Conservation (phyloP, 768 basidiomycete genomes). For the Lactarius sp. region DNA sequence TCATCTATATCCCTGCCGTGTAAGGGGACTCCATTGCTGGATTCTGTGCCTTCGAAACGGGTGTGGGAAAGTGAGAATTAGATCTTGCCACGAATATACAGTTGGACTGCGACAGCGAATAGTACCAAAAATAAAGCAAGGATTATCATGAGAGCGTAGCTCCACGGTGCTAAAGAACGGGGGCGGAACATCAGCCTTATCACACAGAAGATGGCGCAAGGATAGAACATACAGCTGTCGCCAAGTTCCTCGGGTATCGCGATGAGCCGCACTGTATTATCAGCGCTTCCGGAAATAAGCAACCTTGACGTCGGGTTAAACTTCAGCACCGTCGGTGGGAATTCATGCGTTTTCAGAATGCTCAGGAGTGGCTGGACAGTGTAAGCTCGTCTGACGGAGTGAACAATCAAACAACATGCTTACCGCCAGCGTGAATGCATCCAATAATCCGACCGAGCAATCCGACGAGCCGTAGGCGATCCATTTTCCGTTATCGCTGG, state of each 20-base stretch:
- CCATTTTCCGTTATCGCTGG: conserved; percentile 72
- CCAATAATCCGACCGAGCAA: conserved; percentile 76
- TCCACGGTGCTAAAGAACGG: conserved; percentile 32
- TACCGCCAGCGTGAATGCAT: conserved; percentile 72
- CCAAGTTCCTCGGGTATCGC: conserved; percentile 56
- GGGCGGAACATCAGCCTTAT: not conserved
- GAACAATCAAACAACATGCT: not conserved
- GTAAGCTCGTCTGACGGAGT: not conserved
- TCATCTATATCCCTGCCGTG: not conserved
- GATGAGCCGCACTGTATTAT: conserved; percentile 79
- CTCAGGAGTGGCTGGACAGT: conserved; percentile 66
- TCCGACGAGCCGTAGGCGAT: conserved; percentile 88
- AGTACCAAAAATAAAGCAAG: conserved; percentile 42
- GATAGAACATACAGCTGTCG: conserved; percentile 26
- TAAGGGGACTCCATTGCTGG: not conserved
- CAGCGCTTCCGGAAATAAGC: conserved; percentile 85
- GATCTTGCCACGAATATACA: conserved; percentile 25
- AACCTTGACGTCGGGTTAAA: conserved; percentile 83
- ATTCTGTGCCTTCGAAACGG: not conserved
- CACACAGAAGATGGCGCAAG: not conserved
- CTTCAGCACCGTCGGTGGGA: conserved; percentile 82
- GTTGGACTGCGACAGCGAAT: conserved; percentile 40
- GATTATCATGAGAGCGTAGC: conserved; percentile 36
- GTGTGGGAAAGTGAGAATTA: not conserved
- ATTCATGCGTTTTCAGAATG: conserved; percentile 92